phyloP scores from a whole-genome alignment of 345 rosid genomes.

The Pugionium cornutum region DNA sequence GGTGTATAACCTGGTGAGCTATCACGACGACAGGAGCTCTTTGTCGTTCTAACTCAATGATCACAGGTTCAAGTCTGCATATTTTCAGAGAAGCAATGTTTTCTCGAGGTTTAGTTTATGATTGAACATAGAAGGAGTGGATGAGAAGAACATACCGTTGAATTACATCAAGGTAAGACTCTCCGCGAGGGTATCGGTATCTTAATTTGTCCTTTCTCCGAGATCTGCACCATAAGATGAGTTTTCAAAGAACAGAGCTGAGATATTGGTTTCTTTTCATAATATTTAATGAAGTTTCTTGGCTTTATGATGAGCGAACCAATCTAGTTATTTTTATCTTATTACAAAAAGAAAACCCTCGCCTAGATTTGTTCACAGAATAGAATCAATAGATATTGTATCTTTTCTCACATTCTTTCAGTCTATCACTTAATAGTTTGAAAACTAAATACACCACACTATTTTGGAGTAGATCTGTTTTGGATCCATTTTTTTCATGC shows the following conservation, averaged over 20 bases:
- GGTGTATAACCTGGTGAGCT: constrained; percentile 84
- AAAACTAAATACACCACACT: too few species aligned
- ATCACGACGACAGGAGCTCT: constrained; percentile 97
- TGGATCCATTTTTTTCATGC: too few species aligned
- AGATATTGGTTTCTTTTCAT: too few species aligned
- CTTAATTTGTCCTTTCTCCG: constrained; percentile 91
- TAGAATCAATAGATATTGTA: too few species aligned
- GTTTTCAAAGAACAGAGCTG: neutral
- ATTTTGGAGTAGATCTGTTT: too few species aligned
- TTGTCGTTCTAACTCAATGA: constrained; percentile 95
- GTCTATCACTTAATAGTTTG: too few species aligned
- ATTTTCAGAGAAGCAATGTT: constrained; percentile 21
- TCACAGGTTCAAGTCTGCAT: constrained; percentile 96
- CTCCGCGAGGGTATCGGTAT: constrained; percentile 97
- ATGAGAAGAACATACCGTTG: constrained; percentile 61
- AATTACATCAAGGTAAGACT: constrained; percentile 97
- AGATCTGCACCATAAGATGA: constrained; percentile 50
- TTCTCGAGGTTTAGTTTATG: constrained; percentile 20
- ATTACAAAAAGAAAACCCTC: too few species aligned
- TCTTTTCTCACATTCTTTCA: neutral
- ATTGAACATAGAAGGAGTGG: neutral
- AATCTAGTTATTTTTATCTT: neutral
- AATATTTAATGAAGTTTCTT: neutral
- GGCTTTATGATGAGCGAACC: constrained; percentile 19
- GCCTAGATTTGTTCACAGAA: too few species aligned